phyloP scores from a whole-genome alignment of 2,329 filamentous ascomycete species.

The Mycosphaerella sp. region DNA sequence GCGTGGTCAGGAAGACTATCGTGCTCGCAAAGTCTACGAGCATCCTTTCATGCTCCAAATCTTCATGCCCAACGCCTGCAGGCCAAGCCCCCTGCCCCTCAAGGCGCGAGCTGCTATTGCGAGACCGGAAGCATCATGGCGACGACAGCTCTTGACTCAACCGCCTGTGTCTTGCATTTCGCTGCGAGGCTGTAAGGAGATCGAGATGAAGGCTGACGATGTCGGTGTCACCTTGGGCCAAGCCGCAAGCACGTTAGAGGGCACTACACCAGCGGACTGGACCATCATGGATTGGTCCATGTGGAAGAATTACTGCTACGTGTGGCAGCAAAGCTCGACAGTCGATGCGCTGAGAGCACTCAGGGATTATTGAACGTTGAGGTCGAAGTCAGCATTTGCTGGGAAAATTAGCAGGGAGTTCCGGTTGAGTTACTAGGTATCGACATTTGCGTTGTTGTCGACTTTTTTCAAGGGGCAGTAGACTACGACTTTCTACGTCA shows the following conservation, averaged over 20 bases:
- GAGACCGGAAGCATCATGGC: slow-evolving; percentile 10
- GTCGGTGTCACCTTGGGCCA: neutral
- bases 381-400: no score
- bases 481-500: no score
- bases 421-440: no score
- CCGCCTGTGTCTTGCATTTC: neutral
- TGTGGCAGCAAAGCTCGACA: neutral
- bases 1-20: neutral
- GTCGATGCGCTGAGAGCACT: neutral
- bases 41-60: neutral
- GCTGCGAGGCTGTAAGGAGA: neutral
- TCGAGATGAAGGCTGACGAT: neutral
- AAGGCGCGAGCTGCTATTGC: neutral
- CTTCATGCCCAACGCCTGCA: neutral
- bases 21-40: neutral
- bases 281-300: neutral
- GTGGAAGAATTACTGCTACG: neutral
- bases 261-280: neutral
- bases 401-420: no score
- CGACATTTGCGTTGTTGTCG: no score
- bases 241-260: neutral
- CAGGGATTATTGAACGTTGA: no score
- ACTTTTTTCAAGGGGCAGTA: no score
- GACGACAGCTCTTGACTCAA: slow-evolving; percentile 11
- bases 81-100: no score